Conservation (phyloP, 805 yeast species). For the Lipomyces sp. region DNA sequence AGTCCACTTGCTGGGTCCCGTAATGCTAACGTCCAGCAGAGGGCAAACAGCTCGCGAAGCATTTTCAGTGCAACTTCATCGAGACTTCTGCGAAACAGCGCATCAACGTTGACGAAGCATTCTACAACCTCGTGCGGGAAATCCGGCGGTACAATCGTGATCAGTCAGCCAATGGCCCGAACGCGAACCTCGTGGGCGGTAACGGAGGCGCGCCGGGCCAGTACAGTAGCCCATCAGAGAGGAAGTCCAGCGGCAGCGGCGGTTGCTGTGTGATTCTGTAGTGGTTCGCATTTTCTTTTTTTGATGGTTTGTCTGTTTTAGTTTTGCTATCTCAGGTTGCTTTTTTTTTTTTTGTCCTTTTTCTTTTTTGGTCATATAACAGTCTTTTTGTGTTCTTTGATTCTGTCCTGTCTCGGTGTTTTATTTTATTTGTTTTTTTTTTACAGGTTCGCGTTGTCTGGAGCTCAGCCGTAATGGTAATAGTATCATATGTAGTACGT, state of each 20-base stretch:
- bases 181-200: conserved; percentile 4
- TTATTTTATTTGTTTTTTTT: too few relatives aligned
- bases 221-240: conserved; percentile 7
- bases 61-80: conserved; percentile 61
- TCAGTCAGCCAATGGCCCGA: conserved; percentile 12
- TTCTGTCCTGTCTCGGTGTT: too few relatives aligned
- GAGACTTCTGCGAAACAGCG: conserved; percentile 94
- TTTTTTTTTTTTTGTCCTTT: background rate
- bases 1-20: background rate
- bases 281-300: too few relatives aligned
- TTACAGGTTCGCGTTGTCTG: too few relatives aligned
- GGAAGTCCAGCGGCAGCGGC: conserved; percentile 14
- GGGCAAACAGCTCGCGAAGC: conserved; percentile 72
- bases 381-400: background rate
- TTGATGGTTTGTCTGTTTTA: background rate
- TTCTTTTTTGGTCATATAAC: background rate
- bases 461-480: too few relatives aligned
- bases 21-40: conserved; percentile 43
- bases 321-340: background rate
- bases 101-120: conserved; percentile 83
- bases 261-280: conserved; percentile 23
- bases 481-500: too few relatives aligned
- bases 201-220: conserved; percentile 1
- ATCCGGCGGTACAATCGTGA: conserved; percentile 34
- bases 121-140: conserved; percentile 62